Evolutionary conservation across 495 filamentous ascomycete genomes (phyloP).

Genomic region (Trichoderma erinaceum): DNA sequence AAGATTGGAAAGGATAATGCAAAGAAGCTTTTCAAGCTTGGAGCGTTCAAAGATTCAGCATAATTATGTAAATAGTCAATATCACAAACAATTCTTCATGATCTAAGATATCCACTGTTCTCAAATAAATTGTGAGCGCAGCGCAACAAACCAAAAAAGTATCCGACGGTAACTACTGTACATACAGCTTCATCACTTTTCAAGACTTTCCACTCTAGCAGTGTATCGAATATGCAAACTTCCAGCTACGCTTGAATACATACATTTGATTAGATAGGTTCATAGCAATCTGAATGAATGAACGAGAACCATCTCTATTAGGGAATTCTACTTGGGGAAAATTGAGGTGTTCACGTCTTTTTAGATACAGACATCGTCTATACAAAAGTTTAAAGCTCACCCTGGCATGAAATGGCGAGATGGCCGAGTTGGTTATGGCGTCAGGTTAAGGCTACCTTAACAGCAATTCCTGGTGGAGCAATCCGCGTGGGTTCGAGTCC

Average conservation of each 20-base stretch:
- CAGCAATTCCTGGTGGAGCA: conserved; percentile 14
- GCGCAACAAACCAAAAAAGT: too few relatives aligned
- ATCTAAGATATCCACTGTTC: too few relatives aligned
- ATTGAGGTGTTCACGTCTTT: too few relatives aligned
- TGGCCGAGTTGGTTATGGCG: conserved; percentile 14
- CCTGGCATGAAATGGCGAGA: neutral
- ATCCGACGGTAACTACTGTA: too few relatives aligned
- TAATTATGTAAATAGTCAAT: neutral
- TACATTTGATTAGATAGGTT: too few relatives aligned
- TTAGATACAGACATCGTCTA: neutral
- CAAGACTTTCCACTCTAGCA: too few relatives aligned
- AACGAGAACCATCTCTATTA: too few relatives aligned
- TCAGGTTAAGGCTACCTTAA: conserved; percentile 14
- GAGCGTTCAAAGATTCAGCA: conserved; percentile 11
- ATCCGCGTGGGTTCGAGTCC: conserved; percentile 14
- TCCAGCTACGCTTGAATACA: too few relatives aligned
- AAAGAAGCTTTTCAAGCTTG: conserved; percentile 16
- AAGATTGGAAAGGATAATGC: conserved; percentile 16
- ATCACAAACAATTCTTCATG: neutral
- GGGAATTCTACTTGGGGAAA: too few relatives aligned
- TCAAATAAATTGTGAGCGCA: too few relatives aligned
- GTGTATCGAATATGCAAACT: too few relatives aligned
- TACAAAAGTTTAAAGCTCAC: neutral
- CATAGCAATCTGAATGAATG: too few relatives aligned
- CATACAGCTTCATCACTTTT: neutral